Evolutionary conservation across 2,329 filamentous ascomycete genomes (phyloP).

Genomic region (Phaeosphaeriaceae sp.): DNA sequence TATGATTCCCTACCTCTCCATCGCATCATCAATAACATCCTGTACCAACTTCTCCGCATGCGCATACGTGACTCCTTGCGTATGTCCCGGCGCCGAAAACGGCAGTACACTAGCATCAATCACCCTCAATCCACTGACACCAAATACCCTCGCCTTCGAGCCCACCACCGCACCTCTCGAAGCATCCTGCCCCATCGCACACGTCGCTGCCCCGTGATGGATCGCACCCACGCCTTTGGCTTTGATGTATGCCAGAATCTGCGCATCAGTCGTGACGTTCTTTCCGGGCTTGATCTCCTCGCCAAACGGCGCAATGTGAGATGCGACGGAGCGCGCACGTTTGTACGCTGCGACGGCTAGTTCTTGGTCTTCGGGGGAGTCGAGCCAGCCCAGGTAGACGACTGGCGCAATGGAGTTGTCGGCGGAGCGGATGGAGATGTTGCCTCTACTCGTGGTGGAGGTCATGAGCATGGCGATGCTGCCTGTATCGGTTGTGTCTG

Average conservation of each 20-base stretch:
- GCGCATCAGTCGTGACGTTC: constrained; percentile 28
- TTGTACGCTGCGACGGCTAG: constrained; percentile 42
- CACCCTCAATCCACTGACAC: constrained; percentile 39
- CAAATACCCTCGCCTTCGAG: constrained; percentile 41
- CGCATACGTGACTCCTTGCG: constrained; percentile 34
- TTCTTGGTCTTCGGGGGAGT: constrained; percentile 36
- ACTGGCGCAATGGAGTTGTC: constrained; percentile 36
- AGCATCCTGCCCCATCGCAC: constrained; percentile 33
- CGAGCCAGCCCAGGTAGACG: constrained; percentile 48
- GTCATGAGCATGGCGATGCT: neutral
- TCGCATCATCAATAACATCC: constrained; percentile 7
- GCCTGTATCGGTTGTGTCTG: neutral
- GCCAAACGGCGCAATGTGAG: constrained; percentile 13
- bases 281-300: constrained; percentile 37
- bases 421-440: constrained; percentile 40
- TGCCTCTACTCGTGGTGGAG: constrained; percentile 30
- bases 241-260: constrained; percentile 29
- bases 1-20: neutral
- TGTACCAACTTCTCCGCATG: constrained; percentile 41
- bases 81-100: constrained; percentile 45
- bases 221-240: constrained; percentile 17
- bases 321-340: constrained; percentile 33
- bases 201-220: constrained; percentile 27
- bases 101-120: constrained; percentile 42
- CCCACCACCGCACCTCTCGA: constrained; percentile 45